phyloP scores from a whole-genome alignment of 1,284 basidiomycete genomes.

The Anthracocystis panici-leucophaei region DNA sequence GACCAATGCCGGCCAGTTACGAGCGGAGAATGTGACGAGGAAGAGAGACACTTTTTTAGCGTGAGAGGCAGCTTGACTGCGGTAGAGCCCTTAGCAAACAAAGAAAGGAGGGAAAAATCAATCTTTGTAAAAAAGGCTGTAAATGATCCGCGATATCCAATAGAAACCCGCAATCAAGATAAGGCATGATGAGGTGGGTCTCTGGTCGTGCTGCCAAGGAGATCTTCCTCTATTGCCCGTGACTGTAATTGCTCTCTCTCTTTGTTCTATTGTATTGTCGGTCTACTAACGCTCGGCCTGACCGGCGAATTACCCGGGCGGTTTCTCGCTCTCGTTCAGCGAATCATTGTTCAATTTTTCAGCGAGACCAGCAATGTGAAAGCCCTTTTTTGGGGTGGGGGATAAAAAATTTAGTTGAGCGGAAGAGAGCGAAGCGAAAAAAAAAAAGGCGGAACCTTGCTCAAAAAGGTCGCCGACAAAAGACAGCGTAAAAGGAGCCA shows the following conservation, averaged over 20 bases:
- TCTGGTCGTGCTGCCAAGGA: no score
- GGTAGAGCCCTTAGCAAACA: background rate
- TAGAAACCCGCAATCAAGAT: no score
- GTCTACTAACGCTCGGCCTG: background rate
- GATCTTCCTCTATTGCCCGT: no score
- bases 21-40: background rate
- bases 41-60: background rate
- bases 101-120: no score
- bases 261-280: no score
- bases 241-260: no score
- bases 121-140: no score
- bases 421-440: background rate
- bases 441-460: background rate
- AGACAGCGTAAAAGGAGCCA: background rate
- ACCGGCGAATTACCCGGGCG: constrained; percentile 11
- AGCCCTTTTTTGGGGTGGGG: background rate
- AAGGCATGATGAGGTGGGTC: no score
- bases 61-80: constrained; percentile 5
- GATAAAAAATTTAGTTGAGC: no score
- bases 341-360: constrained; percentile 4
- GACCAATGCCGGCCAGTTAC: background rate
- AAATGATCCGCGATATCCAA: background rate
- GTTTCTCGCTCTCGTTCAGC: background rate
- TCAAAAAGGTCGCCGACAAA: constrained; percentile 3
- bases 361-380: background rate